These are phyloP conservation scores for Phytophthora boehmeriae DNA, from an alignment of 352 stramenopile species.

Conservation along the genomic window DNA sequence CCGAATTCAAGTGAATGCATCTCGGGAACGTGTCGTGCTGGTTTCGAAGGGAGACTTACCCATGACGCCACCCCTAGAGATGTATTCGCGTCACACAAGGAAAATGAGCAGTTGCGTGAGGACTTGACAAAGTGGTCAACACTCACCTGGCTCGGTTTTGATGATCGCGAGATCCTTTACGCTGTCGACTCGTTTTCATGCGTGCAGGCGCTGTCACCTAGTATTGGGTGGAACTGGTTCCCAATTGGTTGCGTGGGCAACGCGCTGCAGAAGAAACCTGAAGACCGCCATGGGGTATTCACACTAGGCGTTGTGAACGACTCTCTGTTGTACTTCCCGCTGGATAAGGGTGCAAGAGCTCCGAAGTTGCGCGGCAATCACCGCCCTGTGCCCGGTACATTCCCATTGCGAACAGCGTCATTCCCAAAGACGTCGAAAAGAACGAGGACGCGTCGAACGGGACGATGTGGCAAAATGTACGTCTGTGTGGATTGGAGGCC, in stretches of 20 bases:
- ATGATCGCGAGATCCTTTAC: slow-evolving; percentile 76
- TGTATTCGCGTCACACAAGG: slow-evolving; percentile 75
- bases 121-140: slow-evolving; percentile 59
- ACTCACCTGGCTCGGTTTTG: slow-evolving; percentile 78
- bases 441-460: slow-evolving; percentile 38
- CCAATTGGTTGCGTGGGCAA: slow-evolving; percentile 75
- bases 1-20: slow-evolving; percentile 44
- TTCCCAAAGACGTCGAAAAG: slow-evolving; percentile 62
- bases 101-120: slow-evolving; percentile 52
- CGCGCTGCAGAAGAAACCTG: slow-evolving; percentile 58
- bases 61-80: slow-evolving; percentile 63
- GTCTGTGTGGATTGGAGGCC: slow-evolving; percentile 39
- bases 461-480: slow-evolving; percentile 77
- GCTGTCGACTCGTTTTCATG: slow-evolving; percentile 69
- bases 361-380: slow-evolving; percentile 73
- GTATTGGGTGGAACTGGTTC: slow-evolving; percentile 72
- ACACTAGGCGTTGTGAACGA: slow-evolving; percentile 76
- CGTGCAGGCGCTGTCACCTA: slow-evolving; percentile 62
- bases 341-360: slow-evolving; percentile 47
- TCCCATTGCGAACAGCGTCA: slow-evolving; percentile 49
- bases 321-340: slow-evolving; percentile 73
- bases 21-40: slow-evolving; percentile 48
- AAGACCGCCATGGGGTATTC: slow-evolving; percentile 65
- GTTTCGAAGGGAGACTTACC: slow-evolving; percentile 59
- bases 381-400: slow-evolving; percentile 78